phyloP scores from a whole-genome alignment of 2,329 filamentous ascomycete genomes.

The Colletotrichum sp. region DNA sequence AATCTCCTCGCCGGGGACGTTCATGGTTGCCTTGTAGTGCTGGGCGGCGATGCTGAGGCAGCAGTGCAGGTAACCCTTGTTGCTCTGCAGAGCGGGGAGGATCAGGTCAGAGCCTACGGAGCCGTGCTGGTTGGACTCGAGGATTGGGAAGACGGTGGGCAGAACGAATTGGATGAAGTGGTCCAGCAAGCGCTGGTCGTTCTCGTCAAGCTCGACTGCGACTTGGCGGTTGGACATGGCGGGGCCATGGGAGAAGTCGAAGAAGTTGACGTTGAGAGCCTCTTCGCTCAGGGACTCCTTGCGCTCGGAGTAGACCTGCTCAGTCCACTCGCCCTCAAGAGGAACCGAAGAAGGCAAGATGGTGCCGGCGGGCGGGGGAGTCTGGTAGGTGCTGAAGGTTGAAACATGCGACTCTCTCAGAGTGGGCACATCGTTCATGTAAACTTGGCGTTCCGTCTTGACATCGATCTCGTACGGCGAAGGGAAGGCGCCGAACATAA shows the following conservation, averaged over 20 bases:
- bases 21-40: constrained; percentile 82
- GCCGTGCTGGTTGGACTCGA: constrained; percentile 88
- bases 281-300: constrained; percentile 72
- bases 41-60: constrained; percentile 92
- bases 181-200: constrained; percentile 84
- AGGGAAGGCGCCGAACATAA: constrained; percentile 60
- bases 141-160: constrained; percentile 87
- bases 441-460: constrained; percentile 94
- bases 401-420: constrained; percentile 86
- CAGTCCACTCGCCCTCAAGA: constrained; percentile 71
- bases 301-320: constrained; percentile 71
- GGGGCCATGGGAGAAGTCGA: constrained; percentile 77
- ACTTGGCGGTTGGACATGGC: constrained; percentile 69
- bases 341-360: constrained; percentile 66
- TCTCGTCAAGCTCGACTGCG: constrained; percentile 83
- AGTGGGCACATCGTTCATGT: constrained; percentile 87
- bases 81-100: constrained; percentile 85
- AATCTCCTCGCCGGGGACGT: constrained; percentile 72
- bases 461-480: constrained; percentile 93
- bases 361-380: constrained; percentile 73
- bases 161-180: constrained; percentile 91
- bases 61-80: constrained; percentile 94
- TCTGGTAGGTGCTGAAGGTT: constrained; percentile 90
- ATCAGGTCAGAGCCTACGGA: constrained; percentile 82
- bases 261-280: constrained; percentile 76